Percentiles rank a stretch among this genome's conserved stretches.
Conservation (phyloP, 2,329 filamentous ascomycete genomes). For the Beauveria rudraprayagi region DNA sequence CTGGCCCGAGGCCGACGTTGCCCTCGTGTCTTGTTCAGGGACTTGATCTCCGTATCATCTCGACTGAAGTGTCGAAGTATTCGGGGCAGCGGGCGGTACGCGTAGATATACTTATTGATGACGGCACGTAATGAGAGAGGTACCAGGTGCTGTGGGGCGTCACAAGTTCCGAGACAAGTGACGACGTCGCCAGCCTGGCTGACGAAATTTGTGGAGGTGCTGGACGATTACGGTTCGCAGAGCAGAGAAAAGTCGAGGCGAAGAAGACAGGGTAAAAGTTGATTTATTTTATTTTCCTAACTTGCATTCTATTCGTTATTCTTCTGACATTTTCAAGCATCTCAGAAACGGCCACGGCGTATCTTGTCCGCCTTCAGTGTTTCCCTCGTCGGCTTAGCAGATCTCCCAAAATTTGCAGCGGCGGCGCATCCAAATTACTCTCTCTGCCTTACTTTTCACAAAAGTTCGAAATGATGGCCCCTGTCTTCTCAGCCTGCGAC, state of each 20-base stretch:
- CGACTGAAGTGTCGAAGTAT: background rate
- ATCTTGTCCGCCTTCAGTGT: too few species aligned
- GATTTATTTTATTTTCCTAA: background rate
- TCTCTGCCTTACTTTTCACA: too few species aligned
- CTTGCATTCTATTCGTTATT: background rate
- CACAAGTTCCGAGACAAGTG: background rate
- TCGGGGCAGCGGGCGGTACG: background rate
- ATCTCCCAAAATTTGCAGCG: too few species aligned
- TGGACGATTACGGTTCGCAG: too few species aligned
- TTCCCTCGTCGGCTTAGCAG: too few species aligned
- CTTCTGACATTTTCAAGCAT: too few species aligned
- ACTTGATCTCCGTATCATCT: background rate
- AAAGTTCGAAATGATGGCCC: background rate
- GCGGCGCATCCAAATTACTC: too few species aligned
- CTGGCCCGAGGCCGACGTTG: slow-evolving; percentile 12
- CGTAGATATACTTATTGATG: background rate
- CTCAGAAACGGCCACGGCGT: too few species aligned
- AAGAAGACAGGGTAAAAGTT: too few species aligned
- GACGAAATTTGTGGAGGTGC: background rate
- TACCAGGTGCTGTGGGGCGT: background rate
- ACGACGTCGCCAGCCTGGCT: background rate
- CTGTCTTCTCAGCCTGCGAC: background rate
- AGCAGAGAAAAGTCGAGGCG: too few species aligned
- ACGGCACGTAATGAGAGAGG: background rate
- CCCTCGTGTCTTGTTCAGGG: slow-evolving; percentile 7